phyloP scores from a whole-genome alignment of 2,329 filamentous ascomycete genomes.

The Neurospora sp. region DNA sequence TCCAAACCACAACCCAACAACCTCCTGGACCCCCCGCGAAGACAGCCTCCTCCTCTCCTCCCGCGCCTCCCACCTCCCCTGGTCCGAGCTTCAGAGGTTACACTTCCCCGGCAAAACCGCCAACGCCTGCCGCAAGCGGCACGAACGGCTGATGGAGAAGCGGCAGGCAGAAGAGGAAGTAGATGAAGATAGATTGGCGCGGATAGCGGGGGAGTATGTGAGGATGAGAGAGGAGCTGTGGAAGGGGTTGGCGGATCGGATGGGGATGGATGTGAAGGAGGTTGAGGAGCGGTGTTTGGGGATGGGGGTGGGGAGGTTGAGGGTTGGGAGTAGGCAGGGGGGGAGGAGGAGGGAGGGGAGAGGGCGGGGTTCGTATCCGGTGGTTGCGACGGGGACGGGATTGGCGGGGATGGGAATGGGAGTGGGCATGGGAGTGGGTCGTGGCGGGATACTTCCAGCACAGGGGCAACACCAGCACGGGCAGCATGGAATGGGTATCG shows the following conservation, averaged over 20 bases:
- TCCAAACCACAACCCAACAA: background rate
- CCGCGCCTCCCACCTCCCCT: background rate
- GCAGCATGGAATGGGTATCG: no score
- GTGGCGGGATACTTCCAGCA: no score
- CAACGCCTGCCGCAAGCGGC: slow-evolving; percentile 19
- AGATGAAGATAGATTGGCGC: slow-evolving; percentile 9
- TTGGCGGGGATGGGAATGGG: background rate
- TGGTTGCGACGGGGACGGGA: background rate
- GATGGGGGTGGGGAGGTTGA: background rate
- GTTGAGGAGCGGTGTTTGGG: slow-evolving; percentile 8
- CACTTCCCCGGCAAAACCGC: slow-evolving; percentile 17
- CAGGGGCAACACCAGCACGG: no score
- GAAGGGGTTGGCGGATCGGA: slow-evolving; percentile 13
- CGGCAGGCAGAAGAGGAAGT: slow-evolving; percentile 11
- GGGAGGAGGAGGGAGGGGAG: background rate
- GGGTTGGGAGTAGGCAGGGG: background rate
- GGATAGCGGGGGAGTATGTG: slow-evolving; percentile 17
- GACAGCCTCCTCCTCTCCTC: background rate
- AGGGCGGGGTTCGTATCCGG: background rate
- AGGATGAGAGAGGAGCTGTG: slow-evolving; percentile 15
- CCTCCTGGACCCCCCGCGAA: background rate
- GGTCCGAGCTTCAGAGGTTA: slow-evolving; percentile 14
- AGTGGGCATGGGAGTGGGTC: background rate
- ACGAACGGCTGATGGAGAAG: slow-evolving; percentile 17
- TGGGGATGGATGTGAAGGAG: slow-evolving; percentile 14